Evolutionary conservation across 169 alveolate species (phyloP), one percentile per base, ranked within the genome.

Genomic region (Eimeria falciformis): DNA sequence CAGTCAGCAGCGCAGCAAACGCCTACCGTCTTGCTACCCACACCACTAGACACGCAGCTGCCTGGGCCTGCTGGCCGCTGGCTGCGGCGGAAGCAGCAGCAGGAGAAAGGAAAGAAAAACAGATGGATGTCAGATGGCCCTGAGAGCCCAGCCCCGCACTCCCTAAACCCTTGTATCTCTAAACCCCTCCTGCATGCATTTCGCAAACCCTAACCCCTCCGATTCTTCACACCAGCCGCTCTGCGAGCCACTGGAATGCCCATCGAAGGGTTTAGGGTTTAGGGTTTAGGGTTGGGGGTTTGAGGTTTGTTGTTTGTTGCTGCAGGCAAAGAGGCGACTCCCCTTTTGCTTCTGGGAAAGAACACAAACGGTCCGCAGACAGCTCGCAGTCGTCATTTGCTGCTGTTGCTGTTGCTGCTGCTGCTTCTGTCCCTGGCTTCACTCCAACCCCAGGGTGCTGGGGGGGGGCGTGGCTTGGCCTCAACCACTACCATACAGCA

Each of bases 341-440:
- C 73, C 73, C 73, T 12, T 62, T 62, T n/a, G 73, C 73, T n/a
- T n/a, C 11, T n/a, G 37, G 25, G n/a, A 14, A 62, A n/a, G 29
- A n/a, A 9, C 73, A n/a, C 73, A 62, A 18, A 18, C 73, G 73
- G 37, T 62, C 73, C 11, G 73, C 73, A 6, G 73, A 62, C 73
- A 62, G 73, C 29, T 62, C 73, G 33, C 73, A 62, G 73, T 62
- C 73, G 21, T 45, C 56, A 40, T 11, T 43, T 27, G 0, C 83
- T 71, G 83, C 83, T 71, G 83, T 58, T 71, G 83, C 83, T 2
- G 58, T 45, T 71, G 83, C 83, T 43, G 83, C 83, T 33, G 83
- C 83, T 11, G 29, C 83, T 71, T 53, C 83, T 71, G 83, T 29
- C 6, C 73, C 73, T 12, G 29, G 29, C 33, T 62, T 62, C 73